Conservation (phyloP, 345 rosid species). For the Linum usitatissimum region DNA sequence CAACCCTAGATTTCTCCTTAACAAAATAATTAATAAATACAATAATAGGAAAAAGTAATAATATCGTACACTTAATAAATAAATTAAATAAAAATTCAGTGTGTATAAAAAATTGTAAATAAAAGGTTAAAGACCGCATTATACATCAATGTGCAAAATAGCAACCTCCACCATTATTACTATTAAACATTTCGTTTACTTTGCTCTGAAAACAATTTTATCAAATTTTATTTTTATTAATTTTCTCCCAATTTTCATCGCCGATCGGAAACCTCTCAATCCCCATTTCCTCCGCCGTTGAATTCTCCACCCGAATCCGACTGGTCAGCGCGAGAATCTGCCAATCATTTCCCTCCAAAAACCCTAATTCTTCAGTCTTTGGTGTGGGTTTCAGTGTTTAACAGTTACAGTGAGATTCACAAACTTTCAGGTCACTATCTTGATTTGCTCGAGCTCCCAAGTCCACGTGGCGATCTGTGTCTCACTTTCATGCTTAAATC, state of each 20-base stretch:
- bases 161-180: conserved; percentile 32
- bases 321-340: conserved; percentile 1
- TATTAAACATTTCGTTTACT: conserved; percentile 39
- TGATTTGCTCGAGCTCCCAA: conserved; percentile 44
- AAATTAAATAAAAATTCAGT: background rate
- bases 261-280: conserved; percentile 35
- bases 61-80: background rate
- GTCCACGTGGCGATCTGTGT: conserved; percentile 57
- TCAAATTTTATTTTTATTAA: conserved; percentile 14
- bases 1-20: background rate
- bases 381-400: conserved; percentile 10
- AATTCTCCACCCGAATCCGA: conserved; percentile 6
- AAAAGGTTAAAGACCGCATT: conserved; percentile 14
- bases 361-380: conserved; percentile 15
- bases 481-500: conserved; percentile 31
- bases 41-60: background rate
- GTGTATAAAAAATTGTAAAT: background rate
- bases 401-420: conserved; percentile 24
- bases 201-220: conserved; percentile 28
- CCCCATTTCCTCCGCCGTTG: conserved; percentile 29
- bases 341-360: conserved; percentile 2
- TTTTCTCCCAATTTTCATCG: conserved; percentile 27
- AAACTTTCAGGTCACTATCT: conserved; percentile 23
- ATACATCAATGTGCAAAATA: conserved; percentile 24
- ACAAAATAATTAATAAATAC: too few species aligned